phyloP scores from a whole-genome alignment of 768 basidiomycete species.

The Pisolithus albus region DNA sequence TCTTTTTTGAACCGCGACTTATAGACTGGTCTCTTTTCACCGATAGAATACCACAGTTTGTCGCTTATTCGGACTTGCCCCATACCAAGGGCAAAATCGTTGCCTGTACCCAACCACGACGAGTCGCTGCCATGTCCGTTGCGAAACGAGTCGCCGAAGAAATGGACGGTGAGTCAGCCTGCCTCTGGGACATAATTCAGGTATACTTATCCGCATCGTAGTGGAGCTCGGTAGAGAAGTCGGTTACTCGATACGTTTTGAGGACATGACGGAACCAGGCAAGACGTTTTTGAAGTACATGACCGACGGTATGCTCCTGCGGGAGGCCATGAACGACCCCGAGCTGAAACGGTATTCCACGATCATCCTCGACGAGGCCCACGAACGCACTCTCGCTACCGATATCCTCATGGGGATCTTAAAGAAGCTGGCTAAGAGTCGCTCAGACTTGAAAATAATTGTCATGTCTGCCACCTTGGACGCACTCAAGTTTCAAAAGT shows the following conservation, averaged over 20 bases:
- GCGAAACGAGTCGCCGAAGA: constrained; percentile 98
- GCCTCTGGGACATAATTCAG: background rate
- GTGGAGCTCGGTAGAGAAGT: constrained; percentile 92
- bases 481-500: constrained; percentile 93
- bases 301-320: constrained; percentile 99
- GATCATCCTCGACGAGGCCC: constrained; percentile 97
- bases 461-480: constrained; percentile 99
- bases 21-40: constrained; percentile 25
- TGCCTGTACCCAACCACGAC: constrained; percentile 93
- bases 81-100: constrained; percentile 87
- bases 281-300: constrained; percentile 97
- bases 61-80: constrained; percentile 87
- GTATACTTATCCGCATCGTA: constrained; percentile 23
- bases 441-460: constrained; percentile 90
- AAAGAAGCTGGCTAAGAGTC: constrained; percentile 73
- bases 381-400: constrained; percentile 95
- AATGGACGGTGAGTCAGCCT: constrained; percentile 78
- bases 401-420: constrained; percentile 98
- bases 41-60: constrained; percentile 90
- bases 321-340: constrained; percentile 97
- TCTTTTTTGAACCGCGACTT: constrained; percentile 16
- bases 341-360: constrained; percentile 86
- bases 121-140: constrained; percentile 97
- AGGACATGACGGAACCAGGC: constrained; percentile 77
- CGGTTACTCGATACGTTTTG: constrained; percentile 97